Evolutionary conservation across 2,329 filamentous ascomycete species (phyloP).

Genomic region (Colletotrichum eleusines): DNA sequence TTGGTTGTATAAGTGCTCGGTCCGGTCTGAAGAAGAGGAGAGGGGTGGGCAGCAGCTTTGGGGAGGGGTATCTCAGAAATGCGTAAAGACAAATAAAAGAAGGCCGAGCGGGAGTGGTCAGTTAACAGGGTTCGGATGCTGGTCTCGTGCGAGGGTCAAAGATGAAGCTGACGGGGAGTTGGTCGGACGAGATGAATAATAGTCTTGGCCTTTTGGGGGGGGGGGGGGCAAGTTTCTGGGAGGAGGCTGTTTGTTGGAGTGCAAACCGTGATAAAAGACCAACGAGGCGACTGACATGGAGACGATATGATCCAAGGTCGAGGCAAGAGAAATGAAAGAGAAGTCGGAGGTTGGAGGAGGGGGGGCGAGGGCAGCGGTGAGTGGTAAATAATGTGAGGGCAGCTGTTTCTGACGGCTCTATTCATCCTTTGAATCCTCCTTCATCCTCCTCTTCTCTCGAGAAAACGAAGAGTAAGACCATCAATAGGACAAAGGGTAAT

Average conservation of each 20-base stretch:
- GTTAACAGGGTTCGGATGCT: conserved; percentile 30
- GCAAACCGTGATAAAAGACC: conserved; percentile 10
- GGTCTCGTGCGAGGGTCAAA: conserved; percentile 27
- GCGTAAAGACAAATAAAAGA: conserved; percentile 30
- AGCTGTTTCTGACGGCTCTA: conserved; percentile 19
- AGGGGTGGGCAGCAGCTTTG: conserved; percentile 22
- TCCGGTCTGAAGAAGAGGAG: conserved; percentile 30
- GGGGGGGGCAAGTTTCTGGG: conserved; percentile 17
- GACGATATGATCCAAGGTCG: neutral
- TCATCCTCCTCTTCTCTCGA: conserved; percentile 19
- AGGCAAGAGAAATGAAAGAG: conserved; percentile 6
- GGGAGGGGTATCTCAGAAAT: conserved; percentile 40
- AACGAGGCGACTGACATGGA: neutral
- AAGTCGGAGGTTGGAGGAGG: neutral
- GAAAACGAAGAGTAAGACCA: conserved; percentile 24
- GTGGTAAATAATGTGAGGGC: conserved; percentile 31
- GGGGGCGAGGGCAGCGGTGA: conserved; percentile 4
- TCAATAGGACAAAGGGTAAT: neutral
- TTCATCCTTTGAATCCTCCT: conserved; percentile 24
- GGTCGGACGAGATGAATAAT: conserved; percentile 33
- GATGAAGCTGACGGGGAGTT: conserved; percentile 24
- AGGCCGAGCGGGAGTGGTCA: conserved; percentile 32
- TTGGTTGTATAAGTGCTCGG: conserved; percentile 18
- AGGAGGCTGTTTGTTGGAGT: conserved; percentile 16
- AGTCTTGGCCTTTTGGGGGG: conserved; percentile 8